phyloP scores from a whole-genome alignment of 805 yeast species.

The Lachancea cidri region DNA sequence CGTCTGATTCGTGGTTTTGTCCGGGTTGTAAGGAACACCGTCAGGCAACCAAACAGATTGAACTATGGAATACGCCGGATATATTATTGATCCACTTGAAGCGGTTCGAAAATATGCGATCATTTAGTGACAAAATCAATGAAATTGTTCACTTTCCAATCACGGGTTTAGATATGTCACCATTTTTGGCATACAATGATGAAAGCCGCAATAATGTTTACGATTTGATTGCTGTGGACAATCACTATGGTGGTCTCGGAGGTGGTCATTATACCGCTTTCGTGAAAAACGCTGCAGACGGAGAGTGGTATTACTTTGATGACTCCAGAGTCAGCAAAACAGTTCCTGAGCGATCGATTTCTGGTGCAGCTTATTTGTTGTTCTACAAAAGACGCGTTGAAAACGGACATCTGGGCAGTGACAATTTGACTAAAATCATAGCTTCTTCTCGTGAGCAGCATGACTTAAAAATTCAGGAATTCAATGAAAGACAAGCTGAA shows the following conservation, averaged over 20 bases:
- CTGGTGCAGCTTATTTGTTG: slow-evolving; percentile 80
- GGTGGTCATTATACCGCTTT: slow-evolving; percentile 97
- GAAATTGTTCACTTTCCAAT: slow-evolving; percentile 84
- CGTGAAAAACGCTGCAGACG: slow-evolving; percentile 71
- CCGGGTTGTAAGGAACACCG: slow-evolving; percentile 84
- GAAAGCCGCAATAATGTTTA: slow-evolving; percentile 42
- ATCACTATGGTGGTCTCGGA: slow-evolving; percentile 93
- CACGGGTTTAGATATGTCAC: slow-evolving; percentile 66
- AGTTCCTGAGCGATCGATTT: slow-evolving; percentile 54
- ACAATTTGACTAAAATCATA: slow-evolving; percentile 38
- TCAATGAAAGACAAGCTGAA: slow-evolving; percentile 20
- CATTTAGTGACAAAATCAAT: slow-evolving; percentile 85
- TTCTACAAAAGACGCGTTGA: slow-evolving; percentile 60
- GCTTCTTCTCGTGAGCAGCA: slow-evolving; percentile 36
- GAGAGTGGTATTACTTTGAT: slow-evolving; percentile 84
- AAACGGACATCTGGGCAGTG: slow-evolving; percentile 43
- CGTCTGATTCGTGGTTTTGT: slow-evolving; percentile 91
- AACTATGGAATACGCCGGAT: slow-evolving; percentile 92
- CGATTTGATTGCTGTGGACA: slow-evolving; percentile 89
- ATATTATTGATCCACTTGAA: slow-evolving; percentile 84
- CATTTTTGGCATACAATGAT: slow-evolving; percentile 42
- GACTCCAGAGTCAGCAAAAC: slow-evolving; percentile 70
- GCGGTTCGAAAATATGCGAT: slow-evolving; percentile 77
- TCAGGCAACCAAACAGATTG: slow-evolving; percentile 86
- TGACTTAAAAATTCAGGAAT: slow-evolving; percentile 20